Base-by-base conservation (phyloP, 352 stramenopile species). In the Plasmopara halstedii region DNA sequence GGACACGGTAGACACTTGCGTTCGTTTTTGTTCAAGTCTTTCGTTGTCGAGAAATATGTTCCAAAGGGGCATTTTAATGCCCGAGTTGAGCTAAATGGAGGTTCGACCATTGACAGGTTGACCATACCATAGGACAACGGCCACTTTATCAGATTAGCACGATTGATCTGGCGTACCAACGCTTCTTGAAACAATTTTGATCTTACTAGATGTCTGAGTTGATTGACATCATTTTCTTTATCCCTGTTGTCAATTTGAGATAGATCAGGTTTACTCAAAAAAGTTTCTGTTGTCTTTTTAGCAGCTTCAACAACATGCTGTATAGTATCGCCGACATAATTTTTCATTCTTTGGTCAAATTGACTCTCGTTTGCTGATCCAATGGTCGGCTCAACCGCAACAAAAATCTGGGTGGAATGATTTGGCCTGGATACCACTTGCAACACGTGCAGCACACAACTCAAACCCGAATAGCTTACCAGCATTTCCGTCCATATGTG, bases 1-100 rank as follows among this genome's bases (percentile, higher is more conserved):
- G 62, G 44, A 48, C 76, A 85, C 4, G 52, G 21, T 13, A 42
- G 32, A 42, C 70, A 78, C 6, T 14, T 18, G 14, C 52, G 36
- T n/a, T 50, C 14, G 5, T 26, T 37, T 15, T 46, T 36, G 27
- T 17, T 42, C 6, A 18, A 47, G 2, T 9, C 11, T 23, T n/a
- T 36, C 26, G 9, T 42, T 11, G 29, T 5, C 3, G 38, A 50
- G 31, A 68, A 72, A 42, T 54, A 71, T 10, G 56, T 73, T 13
- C 69, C 64, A 14, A 42, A 29, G 7, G 39, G 38, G 50, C 66
- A 75, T 6, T 58, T 23, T 7, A 66, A 31, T 2, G 64, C 61
- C 2, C 66, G 57, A 38, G 58, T 71, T 29, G 61, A 60, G 14
- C n/a, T 41, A 31, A 69, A 62, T 6, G 13, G 37, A 21, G 46